Percentiles rank a stretch among this genome's conserved stretches.
These are phyloP conservation scores for Sugiyamaella floridensis DNA, from an alignment of 805 yeast species.

Conservation along the genomic window DNA sequence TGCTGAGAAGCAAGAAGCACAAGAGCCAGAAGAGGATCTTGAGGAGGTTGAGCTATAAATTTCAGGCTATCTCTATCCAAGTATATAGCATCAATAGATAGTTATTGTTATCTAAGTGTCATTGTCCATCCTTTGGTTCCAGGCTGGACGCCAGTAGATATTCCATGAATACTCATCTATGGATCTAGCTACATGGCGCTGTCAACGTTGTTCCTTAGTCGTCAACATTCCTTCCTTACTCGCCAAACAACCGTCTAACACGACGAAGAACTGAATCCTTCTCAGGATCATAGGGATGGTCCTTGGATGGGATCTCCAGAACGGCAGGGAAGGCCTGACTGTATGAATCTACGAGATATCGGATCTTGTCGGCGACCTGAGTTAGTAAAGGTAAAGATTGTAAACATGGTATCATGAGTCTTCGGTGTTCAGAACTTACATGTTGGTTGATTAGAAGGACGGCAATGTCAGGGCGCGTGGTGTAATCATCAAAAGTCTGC, in stretches of 20 bases:
- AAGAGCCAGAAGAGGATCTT: constrained; percentile 6
- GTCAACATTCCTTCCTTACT: no score
- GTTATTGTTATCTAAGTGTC: no score
- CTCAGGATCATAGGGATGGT: constrained; percentile 97
- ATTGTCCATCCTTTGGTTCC: no score
- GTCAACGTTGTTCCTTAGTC: no score
- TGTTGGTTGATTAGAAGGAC: constrained; percentile 90
- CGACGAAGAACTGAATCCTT: constrained; percentile 92
- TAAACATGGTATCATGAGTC: neutral
- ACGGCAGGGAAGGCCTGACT: constrained; percentile 94
- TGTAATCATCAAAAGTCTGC: constrained; percentile 66
- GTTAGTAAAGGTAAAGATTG: neutral
- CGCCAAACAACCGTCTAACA: constrained; percentile 93
- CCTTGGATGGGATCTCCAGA: constrained; percentile 95
- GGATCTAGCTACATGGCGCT: no score
- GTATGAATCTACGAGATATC: constrained; percentile 73
- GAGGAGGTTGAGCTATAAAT: constrained; percentile 5
- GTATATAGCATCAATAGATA: neutral
- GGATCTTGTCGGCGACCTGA: constrained; percentile 74
- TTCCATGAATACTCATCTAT: no score
- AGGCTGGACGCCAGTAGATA: no score
- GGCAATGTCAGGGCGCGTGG: constrained; percentile 84
- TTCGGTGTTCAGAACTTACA: constrained; percentile 19
- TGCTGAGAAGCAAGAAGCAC: constrained; percentile 1
- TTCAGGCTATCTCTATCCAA: neutral